phyloP scores from a whole-genome alignment of 2,329 filamentous ascomycete species.

The Davidsoniella virescens region DNA sequence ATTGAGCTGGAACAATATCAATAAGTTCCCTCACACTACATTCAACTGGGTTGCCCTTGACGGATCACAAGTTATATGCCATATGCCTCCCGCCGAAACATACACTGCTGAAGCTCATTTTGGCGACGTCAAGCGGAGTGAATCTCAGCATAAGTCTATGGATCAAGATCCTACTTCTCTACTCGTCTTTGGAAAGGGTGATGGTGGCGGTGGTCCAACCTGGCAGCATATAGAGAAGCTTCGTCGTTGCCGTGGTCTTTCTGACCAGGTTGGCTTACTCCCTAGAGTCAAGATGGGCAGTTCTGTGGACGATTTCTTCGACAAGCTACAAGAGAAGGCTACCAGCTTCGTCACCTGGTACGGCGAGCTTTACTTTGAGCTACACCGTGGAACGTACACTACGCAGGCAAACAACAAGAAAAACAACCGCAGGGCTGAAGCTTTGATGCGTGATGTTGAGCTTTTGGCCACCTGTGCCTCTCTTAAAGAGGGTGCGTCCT shows the following conservation, averaged over 20 bases:
- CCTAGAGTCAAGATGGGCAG: constrained; percentile 79
- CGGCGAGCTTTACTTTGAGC: constrained; percentile 92
- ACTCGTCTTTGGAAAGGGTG: constrained; percentile 89
- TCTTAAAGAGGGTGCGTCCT: constrained; percentile 48
- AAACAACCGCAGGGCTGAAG: constrained; percentile 78
- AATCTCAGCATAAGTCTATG: constrained; percentile 87
- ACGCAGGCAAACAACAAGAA: constrained; percentile 95
- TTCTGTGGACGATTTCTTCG: constrained; percentile 91
- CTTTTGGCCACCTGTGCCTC: constrained; percentile 75
- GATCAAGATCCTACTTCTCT: constrained; percentile 83
- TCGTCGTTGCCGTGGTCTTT: constrained; percentile 76
- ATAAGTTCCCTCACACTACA: constrained; percentile 94
- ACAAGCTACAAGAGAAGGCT: constrained; percentile 63
- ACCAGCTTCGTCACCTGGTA: constrained; percentile 84
- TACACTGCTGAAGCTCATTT: constrained; percentile 93
- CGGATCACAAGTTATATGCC: constrained; percentile 89
- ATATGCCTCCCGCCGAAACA: constrained; percentile 92
- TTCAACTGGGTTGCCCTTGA: constrained; percentile 98
- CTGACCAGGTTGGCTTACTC: constrained; percentile 67
- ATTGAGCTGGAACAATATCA: constrained; percentile 99
- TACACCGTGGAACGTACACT: constrained; percentile 93
- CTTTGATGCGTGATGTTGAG: constrained; percentile 74
- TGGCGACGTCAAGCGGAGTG: constrained; percentile 78
- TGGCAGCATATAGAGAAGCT: constrained; percentile 92
- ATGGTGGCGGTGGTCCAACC: constrained; percentile 88